Evolutionary conservation across 2,329 filamentous ascomycete species (phyloP), one percentile per base, ranked within the genome.

Genomic region (Aspergillus clavatus): DNA sequence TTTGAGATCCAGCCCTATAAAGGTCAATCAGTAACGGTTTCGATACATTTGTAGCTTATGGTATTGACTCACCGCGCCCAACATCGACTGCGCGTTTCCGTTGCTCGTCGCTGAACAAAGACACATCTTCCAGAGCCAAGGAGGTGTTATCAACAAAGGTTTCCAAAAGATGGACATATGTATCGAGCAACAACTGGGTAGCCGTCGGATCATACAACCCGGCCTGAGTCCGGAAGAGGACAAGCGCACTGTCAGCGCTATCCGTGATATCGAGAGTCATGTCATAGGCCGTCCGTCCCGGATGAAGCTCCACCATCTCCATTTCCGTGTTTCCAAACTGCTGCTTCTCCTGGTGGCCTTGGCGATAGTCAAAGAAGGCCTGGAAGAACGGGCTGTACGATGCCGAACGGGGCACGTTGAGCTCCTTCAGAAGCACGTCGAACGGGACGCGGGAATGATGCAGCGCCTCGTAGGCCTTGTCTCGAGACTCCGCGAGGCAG

Each of bases 351-450:
- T 61, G 49, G 3, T 52, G 45, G 0, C 58, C 60, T 23, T 65
- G 65, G 5, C 72, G 63, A 52, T 78, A 78, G 55, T 79, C 68
- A 29, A 78, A 51, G 16, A 72, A 68, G 0, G 59, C 66, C 52
- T 81, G 77, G 61, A 79, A 79, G 0, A 80, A 26, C 0, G 77
- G 77, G 23, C 50, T 70, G 42, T 71, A 52, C 0, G 59, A 47
- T 0, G 66, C 45, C 0, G 73, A 71, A 1, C 75, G 59, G 0
- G 64, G 51, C 0, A 74, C 61, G 3, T 65, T 56, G 1, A 80
- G 58, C 21, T 73, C 59, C 0, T 71, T 52, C 0, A 81, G 58
- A 0, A 81, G 48, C 0, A 72, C 59, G 35, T 79, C 71, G 39
- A 79, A 76, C 0, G 77, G 78, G 3, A 79, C 42, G 0, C 48